Base-by-base conservation (phyloP, 768 basidiomycete species). In the Epithele typhae region DNA sequence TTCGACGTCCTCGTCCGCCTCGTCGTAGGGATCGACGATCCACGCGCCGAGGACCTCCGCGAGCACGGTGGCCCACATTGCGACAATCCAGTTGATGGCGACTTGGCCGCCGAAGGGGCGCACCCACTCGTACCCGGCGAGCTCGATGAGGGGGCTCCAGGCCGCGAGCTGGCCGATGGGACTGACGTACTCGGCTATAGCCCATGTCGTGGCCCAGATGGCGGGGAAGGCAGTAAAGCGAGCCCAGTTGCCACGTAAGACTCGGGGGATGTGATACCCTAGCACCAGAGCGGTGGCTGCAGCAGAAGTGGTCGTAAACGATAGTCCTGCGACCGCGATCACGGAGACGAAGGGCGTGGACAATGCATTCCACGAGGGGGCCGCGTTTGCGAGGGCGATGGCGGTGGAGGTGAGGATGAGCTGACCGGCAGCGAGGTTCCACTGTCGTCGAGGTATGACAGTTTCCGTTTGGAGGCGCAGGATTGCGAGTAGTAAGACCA, bases 71-170 rank as follows among this genome's bases (percentile, higher is more conserved):
- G 86, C 85, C 83, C 84, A 92, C 7, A 78, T 81, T n/a, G 77
- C 88, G 6, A 77, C 72, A 22, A 84, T 61, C 84, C 87, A 92
- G 60, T 92, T 86, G 48, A 79, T 73, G 7, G 76, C 78, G 25
- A 70, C 63, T 25, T 81, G 72, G 4, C 90, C 89, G 19, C 77
- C 51, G 36, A 72, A 60, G 0, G 75, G 77, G 2, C 76, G 55
- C n/a, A 81, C 62, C 87, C 88, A 92, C 3, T 58, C 58, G 57
- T 91, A 92, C 0, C 74, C 65, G 7, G 73, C 71, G 25, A 73
- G 60, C 4, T 75, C 74, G 6, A 71, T 61, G 12, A 77, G 68
- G 9, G 86, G 81, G 25, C 74, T 82, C 88, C 88, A 92, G 14
- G 81, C 76, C 8, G 79, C 69, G 10, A 92, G 74, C 46, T 83